Evolutionary conservation across 2,329 filamentous ascomycete genomes (phyloP), one percentile per base, ranked within the genome.

Genomic region (Apiospora pterosperma): DNA sequence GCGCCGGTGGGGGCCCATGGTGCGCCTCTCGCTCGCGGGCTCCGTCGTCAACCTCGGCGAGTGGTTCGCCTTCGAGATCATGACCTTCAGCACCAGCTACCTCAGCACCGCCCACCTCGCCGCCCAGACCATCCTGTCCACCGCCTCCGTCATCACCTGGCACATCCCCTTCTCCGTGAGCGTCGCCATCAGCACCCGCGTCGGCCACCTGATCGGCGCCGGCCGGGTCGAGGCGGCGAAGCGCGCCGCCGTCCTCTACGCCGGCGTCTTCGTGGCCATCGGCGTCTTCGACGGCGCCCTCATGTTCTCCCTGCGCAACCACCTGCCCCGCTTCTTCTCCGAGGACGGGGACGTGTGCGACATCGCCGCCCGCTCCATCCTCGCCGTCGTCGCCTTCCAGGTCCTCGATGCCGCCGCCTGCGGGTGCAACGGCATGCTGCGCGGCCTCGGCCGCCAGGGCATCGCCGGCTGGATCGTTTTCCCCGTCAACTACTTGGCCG

Each of bases 41-140:
- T 74, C 76, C 5, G 72, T 75, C 5, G 77, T 81, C 21, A 78
- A 76, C 25, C 62, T 81, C 14, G 79, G 77, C 3, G 79, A 81
- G 70, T 81, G 79, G 78, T 72, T 74, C 12, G 79, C 79, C 3
- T 79, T 78, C 59, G 79, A 81, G 70, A 74, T 82, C 21, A 68
- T 82, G 12, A 81, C 79, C 1, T 74, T 83, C 7, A 79, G 79
- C 69, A 79, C 81, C 0, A 80, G 79, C 6, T 81, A 81, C 67
- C 71, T 82, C 39, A 76, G 77, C 68, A 81, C 79, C 1, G 73
- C 74, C 5, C 76, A 81, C 60, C 74, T 81, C 1, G 79, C 79
- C 2, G 78, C 79, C 7, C 79, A 81, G 67, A 77, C 78, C 5
- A 72, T 81, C 12, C 65, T 81, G 65, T 79, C 75, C 5, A 81